A percentile compares a stretch with the other conserved stretches of the same genome.
phyloP scores from a whole-genome alignment of 495 filamentous ascomycete species.

The Copromyces sp. region DNA sequence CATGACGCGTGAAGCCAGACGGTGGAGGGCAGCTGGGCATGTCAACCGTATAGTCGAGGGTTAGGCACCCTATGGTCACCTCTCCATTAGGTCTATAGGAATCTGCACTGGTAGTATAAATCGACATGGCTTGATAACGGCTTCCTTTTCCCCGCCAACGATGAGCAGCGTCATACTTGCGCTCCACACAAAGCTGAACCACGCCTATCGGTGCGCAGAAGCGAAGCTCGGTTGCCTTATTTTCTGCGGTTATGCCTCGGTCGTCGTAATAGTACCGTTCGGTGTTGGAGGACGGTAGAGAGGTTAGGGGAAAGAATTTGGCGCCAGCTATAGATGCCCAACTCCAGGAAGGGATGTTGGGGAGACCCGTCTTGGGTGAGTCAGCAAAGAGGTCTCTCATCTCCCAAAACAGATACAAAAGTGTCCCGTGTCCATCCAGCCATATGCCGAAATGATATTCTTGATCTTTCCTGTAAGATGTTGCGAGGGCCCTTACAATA shows the following conservation, averaged over 20 bases:
- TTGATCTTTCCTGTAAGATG: background rate
- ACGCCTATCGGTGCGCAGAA: background rate
- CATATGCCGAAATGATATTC: background rate
- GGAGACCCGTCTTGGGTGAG: background rate
- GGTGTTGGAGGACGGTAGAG: too few species aligned
- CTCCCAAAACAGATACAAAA: background rate
- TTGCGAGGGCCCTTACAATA: background rate
- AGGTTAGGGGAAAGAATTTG: background rate
- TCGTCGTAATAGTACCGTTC: background rate
- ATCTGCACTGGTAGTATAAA: background rate
- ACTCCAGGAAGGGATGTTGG: background rate
- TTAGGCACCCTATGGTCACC: background rate
- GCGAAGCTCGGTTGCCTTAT: background rate
- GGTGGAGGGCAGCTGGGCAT: background rate
- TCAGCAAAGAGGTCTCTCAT: background rate
- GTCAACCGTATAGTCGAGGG: background rate
- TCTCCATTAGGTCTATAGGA: background rate
- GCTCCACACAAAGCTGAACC: background rate
- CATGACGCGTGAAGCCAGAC: background rate
- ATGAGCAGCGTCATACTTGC: background rate
- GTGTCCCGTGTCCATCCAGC: background rate
- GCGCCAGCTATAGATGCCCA: background rate
- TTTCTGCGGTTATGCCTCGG: background rate
- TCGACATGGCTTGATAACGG: background rate
- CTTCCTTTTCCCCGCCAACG: background rate